These are phyloP conservation scores for Globisporangium polare DNA, from an alignment of 352 stramenopile genomes.

Conservation along the genomic window DNA sequence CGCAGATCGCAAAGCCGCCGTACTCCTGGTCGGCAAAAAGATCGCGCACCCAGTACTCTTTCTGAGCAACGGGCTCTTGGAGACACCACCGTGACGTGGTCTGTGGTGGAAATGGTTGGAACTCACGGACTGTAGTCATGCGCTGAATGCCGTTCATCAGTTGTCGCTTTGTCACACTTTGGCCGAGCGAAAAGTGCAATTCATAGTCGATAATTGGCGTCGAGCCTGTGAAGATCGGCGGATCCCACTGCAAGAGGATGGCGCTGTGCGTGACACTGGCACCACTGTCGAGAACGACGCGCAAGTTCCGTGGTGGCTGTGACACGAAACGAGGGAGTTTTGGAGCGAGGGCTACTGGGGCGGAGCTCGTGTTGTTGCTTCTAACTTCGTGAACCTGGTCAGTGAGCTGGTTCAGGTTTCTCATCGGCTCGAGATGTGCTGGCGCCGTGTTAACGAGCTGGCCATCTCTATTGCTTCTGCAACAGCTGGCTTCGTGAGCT, in stretches of 20 bases:
- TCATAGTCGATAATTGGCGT: constrained; percentile 66
- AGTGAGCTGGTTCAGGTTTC: constrained; percentile 20
- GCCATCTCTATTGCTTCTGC: not conserved
- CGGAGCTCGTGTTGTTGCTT: not conserved
- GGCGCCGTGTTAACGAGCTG: not conserved
- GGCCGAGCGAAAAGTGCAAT: constrained; percentile 32
- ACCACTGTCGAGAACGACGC: constrained; percentile 21
- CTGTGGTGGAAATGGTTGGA: constrained; percentile 23
- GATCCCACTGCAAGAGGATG: constrained; percentile 51
- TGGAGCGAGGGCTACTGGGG: not conserved
- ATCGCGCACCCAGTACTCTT: constrained; percentile 33
- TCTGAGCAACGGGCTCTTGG: constrained; percentile 35
- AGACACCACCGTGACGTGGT: constrained; percentile 57
- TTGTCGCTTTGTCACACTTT: constrained; percentile 1
- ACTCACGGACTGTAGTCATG: not conserved
- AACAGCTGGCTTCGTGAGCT: constrained; percentile 20
- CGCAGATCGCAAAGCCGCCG: constrained; percentile 34
- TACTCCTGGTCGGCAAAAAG: constrained; percentile 51
- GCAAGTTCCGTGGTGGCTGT: constrained; percentile 61
- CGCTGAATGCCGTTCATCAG: not conserved
- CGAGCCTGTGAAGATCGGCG: constrained; percentile 69
- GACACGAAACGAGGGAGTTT: constrained; percentile 40
- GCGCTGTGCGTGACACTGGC: constrained; percentile 32
- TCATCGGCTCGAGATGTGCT: constrained; percentile 7
- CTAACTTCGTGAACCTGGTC: constrained; percentile 13